phyloP scores from a whole-genome alignment of 805 yeast genomes.

The Lipomyces japonicus region DNA sequence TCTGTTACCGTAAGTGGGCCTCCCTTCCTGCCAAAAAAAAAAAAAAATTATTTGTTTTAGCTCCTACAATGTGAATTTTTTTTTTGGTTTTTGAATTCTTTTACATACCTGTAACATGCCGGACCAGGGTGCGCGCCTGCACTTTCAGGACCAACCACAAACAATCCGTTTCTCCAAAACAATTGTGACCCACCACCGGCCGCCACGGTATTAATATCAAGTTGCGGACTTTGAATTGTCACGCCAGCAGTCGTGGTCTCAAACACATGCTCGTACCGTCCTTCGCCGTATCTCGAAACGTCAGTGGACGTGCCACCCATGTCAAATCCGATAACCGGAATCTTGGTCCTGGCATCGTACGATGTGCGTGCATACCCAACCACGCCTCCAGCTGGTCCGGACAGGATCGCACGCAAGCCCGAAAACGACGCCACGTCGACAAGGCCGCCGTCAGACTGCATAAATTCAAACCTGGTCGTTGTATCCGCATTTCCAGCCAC shows the following conservation, averaged over 20 bases:
- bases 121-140: conserved; percentile 91
- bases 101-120: conserved; percentile 54
- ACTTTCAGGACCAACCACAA: conserved; percentile 81
- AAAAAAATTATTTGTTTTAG: too few relatives aligned
- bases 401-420: conserved; percentile 80
- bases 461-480: conserved; percentile 61
- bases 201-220: conserved; percentile 77
- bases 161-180: conserved; percentile 64
- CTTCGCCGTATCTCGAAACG: conserved; percentile 67
- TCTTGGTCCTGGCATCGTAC: conserved; percentile 49
- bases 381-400: conserved; percentile 98
- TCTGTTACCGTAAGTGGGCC: conserved; percentile 85
- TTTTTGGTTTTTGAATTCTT: background rate
- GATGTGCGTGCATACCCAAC: conserved; percentile 90
- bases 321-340: conserved; percentile 76
- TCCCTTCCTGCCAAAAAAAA: conserved; percentile 49
- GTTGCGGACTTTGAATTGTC: conserved; percentile 77
- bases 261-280: conserved; percentile 70
- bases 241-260: conserved; percentile 83
- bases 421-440: conserved; percentile 80
- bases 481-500: conserved; percentile 26
- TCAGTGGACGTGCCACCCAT: conserved; percentile 93
- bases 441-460: conserved; percentile 97
- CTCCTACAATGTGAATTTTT: background rate
- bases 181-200: conserved; percentile 80